Evolutionary conservation across 176 grass and related monocot species (phyloP).

Genomic region (Cenchrus fungigraminus): DNA sequence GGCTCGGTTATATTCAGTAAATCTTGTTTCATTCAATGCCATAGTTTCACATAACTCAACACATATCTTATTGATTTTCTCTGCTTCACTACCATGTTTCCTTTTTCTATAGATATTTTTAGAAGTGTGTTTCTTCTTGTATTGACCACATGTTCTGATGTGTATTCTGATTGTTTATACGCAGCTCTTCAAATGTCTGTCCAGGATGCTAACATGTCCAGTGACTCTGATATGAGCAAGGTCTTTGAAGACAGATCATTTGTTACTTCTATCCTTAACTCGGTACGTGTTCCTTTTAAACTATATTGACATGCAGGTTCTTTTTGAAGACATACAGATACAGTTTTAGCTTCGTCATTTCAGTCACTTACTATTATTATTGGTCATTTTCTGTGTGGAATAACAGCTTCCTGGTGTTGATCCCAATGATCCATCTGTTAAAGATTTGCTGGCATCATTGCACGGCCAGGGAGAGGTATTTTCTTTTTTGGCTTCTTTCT

Average conservation of each 20-base stretch:
- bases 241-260: slow-evolving; percentile 93
- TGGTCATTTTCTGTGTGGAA: slow-evolving; percentile 2
- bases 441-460: slow-evolving; percentile 88
- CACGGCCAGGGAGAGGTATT: slow-evolving; percentile 78
- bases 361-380: slow-evolving; percentile 19
- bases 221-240: slow-evolving; percentile 84
- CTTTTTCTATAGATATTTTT: background rate
- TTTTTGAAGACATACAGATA: background rate
- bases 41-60: slow-evolving; percentile 1
- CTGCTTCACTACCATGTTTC: background rate
- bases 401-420: slow-evolving; percentile 97
- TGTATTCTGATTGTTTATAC: slow-evolving; percentile 10
- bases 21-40: background rate
- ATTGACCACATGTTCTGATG: background rate
- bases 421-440: slow-evolving; percentile 94
- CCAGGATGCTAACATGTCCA: slow-evolving; percentile 58
- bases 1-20: background rate
- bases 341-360: slow-evolving; percentile 12
- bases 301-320: too few species aligned
- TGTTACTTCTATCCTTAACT: slow-evolving; percentile 96
- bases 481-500: background rate
- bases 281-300: slow-evolving; percentile 47
- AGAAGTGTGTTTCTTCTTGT: background rate
- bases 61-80: background rate
- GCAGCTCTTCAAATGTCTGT: slow-evolving; percentile 99